A percentile compares a stretch with the other conserved stretches of the same genome.
Evolutionary conservation across 768 basidiomycete genomes (phyloP).

Genomic region (Lactarius hatsudake): DNA sequence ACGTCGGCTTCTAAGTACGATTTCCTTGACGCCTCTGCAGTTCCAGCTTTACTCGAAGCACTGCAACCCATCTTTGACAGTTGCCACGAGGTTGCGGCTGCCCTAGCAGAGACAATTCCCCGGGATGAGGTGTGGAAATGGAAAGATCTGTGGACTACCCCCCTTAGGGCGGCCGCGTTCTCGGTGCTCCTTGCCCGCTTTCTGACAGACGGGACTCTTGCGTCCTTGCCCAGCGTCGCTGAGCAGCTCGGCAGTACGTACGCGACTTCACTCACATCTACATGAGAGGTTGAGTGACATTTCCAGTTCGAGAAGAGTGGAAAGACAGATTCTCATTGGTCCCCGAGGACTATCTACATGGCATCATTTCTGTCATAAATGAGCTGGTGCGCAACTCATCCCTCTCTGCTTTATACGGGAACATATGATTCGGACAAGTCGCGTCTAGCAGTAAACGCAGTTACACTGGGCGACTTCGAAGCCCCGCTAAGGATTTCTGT

Average conservation of each 20-base stretch:
- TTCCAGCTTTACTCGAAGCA: conserved; percentile 55
- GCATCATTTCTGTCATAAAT: conserved; percentile 73
- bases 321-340: conserved; percentile 58
- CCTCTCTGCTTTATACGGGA: not conserved
- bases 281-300: not conserved
- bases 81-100: conserved; percentile 49
- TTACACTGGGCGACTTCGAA: conserved; percentile 80
- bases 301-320: conserved; percentile 51
- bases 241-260: conserved; percentile 66
- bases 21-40: conserved; percentile 37
- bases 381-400: conserved; percentile 56
- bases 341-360: conserved; percentile 81
- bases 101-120: conserved; percentile 60
- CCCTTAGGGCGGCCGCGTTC: conserved; percentile 64
- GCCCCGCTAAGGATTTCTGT: conserved; percentile 73
- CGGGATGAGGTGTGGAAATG: conserved; percentile 77
- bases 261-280: not conserved
- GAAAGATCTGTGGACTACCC: conserved; percentile 81
- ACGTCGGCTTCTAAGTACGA: not conserved
- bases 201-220: conserved; percentile 54
- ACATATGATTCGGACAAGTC: conserved; percentile 46
- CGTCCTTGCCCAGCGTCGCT: conserved; percentile 51
- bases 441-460: conserved; percentile 73
- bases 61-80: conserved; percentile 54
- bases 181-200: conserved; percentile 65